phyloP scores from a whole-genome alignment of 805 yeast species.

The Wickerhamomyces hampshirensis region DNA sequence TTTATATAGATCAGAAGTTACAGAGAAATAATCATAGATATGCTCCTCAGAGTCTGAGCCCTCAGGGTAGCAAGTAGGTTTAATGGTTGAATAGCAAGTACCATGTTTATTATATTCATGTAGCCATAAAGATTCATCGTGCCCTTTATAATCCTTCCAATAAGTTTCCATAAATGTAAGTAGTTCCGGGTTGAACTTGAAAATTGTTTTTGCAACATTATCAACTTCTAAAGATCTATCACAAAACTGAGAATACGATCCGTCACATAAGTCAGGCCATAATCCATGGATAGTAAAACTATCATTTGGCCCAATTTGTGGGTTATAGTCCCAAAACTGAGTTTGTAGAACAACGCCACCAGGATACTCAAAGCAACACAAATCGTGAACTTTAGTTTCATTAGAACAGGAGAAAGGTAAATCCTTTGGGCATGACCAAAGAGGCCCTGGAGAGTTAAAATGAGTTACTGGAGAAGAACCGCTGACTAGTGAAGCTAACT shows the following conservation, averaged over 20 bases:
- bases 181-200: slow-evolving; percentile 39
- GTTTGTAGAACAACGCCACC: slow-evolving; percentile 82
- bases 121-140: slow-evolving; percentile 71
- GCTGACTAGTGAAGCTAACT: too few relatives aligned
- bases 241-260: slow-evolving; percentile 77
- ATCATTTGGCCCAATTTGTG: slow-evolving; percentile 66
- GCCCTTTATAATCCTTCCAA: slow-evolving; percentile 75
- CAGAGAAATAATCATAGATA: slow-evolving; percentile 67
- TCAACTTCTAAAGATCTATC: slow-evolving; percentile 51
- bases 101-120: slow-evolving; percentile 96
- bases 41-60: slow-evolving; percentile 23
- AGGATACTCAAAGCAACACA: slow-evolving; percentile 83
- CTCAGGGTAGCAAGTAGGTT: slow-evolving; percentile 59
- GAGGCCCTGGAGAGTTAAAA: not conserved
- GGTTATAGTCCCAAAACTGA: slow-evolving; percentile 89
- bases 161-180: slow-evolving; percentile 48
- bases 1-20: slow-evolving; percentile 53
- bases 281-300: slow-evolving; percentile 79
- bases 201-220: slow-evolving; percentile 43
- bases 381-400: slow-evolving; percentile 45
- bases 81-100: slow-evolving; percentile 80
- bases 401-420: slow-evolving; percentile 60
- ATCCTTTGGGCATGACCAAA: slow-evolving; percentile 46
- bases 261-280: slow-evolving; percentile 89
- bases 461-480: too few relatives aligned